Conservation (phyloP, 352 stramenopile species). For the Aphanomyces astaci region DNA sequence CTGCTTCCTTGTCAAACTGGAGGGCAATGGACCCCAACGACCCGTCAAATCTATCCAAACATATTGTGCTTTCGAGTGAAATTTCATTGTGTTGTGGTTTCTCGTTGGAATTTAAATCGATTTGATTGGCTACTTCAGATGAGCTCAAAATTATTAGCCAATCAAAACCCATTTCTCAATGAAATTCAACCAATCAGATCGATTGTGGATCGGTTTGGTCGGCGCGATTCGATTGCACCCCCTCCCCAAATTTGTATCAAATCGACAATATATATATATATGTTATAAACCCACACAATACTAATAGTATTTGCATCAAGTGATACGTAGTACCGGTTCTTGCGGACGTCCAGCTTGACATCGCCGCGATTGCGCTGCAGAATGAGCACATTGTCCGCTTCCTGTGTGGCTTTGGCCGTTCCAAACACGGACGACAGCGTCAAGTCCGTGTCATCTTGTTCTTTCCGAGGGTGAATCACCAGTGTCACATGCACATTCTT, state of each 20-base stretch:
- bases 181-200: too few species aligned
- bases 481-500: conserved; percentile 98
- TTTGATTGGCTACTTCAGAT: too few species aligned
- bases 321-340: conserved; percentile 64
- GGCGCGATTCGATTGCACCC: too few species aligned
- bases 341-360: conserved; percentile 95
- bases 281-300: too few species aligned
- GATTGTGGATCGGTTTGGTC: too few species aligned
- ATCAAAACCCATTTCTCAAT: too few species aligned
- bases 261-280: too few species aligned
- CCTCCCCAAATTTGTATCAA: too few species aligned
- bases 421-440: conserved; percentile 96
- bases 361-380: conserved; percentile 85
- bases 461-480: conserved; percentile 98
- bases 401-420: conserved; percentile 98
- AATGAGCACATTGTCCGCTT: conserved; percentile 99
- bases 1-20: conserved; percentile 67
- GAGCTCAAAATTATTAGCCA: too few species aligned
- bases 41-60: conserved; percentile 65
- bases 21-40: conserved; percentile 83
- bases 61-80: too few species aligned
- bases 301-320: neutral
- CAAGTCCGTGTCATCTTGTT: conserved; percentile 89
- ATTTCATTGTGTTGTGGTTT: too few species aligned
- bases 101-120: too few species aligned